Conservation (phyloP, 768 basidiomycete species). For the Lactarius quietus region DNA sequence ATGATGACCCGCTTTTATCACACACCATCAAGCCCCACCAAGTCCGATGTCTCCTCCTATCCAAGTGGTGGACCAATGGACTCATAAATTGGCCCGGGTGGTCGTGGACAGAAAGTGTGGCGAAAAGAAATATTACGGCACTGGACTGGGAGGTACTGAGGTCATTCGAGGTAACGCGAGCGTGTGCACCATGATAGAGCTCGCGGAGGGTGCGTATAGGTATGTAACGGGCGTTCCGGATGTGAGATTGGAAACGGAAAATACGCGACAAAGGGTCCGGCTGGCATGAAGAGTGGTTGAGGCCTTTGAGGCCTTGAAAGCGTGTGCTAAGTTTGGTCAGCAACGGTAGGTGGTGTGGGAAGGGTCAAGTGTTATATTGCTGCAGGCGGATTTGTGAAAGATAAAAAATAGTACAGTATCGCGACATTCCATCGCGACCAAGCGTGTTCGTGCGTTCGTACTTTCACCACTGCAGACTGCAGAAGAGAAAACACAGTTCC, state of each 20-base stretch:
- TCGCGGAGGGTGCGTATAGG: constrained; percentile 14
- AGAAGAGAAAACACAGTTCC: no score
- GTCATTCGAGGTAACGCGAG: constrained; percentile 10
- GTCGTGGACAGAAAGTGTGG: constrained; percentile 19
- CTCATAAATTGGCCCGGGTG: constrained; percentile 6
- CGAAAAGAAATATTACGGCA: constrained; percentile 22
- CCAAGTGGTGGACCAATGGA: constrained; percentile 32
- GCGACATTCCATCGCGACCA: no score
- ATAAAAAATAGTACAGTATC: no score
- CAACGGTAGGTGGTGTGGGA: no score
- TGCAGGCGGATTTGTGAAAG: no score
- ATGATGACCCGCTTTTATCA: constrained; percentile 43
- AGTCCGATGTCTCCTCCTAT: constrained; percentile 26
- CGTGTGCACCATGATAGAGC: constrained; percentile 15
- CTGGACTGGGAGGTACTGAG: constrained; percentile 21
- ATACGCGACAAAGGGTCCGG: constrained; percentile 20
- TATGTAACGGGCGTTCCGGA: constrained; percentile 9
- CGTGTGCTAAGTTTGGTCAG: no score
- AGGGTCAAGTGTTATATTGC: no score
- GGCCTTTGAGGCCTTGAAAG: no score
- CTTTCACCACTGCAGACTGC: no score
- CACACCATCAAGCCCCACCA: constrained; percentile 51
- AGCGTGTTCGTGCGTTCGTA: no score
- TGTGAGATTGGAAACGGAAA: constrained; percentile 17
- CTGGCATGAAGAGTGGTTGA: constrained; percentile 13